A percentile compares a stretch with the other conserved stretches of the same genome.
Evolutionary conservation across 164 flowering plant species (phyloP).

Genomic region (Platanus orientalis): DNA sequence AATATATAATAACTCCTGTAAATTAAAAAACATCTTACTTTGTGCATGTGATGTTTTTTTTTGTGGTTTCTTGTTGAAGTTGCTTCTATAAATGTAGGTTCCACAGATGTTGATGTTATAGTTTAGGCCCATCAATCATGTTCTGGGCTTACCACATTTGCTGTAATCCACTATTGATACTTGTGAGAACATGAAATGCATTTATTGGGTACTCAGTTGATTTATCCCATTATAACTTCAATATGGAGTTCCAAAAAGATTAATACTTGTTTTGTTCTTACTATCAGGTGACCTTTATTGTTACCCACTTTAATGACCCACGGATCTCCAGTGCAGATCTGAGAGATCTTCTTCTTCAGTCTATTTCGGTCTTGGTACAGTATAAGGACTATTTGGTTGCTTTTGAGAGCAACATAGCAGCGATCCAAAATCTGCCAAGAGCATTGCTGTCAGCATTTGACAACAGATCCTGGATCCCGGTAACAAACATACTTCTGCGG

Average conservation of each 20-base stretch:
- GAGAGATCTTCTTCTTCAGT: constrained; percentile 92
- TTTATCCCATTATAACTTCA: no score
- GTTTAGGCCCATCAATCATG: not conserved
- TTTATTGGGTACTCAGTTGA: no score
- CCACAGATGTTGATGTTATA: not conserved
- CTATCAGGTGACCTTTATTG: constrained; percentile 79
- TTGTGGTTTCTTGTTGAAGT: not conserved
- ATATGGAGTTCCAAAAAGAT: not conserved
- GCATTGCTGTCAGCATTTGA: constrained; percentile 84
- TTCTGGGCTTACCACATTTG: not conserved
- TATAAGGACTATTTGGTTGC: constrained; percentile 72
- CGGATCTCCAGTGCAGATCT: constrained; percentile 85
- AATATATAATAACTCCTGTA: no score
- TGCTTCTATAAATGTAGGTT: not conserved
- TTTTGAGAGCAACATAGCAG: constrained; percentile 82
- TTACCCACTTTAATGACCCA: constrained; percentile 87
- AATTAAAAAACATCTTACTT: no score
- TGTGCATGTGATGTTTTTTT: not conserved
- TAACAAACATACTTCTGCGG: constrained; percentile 75
- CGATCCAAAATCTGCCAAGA: constrained; percentile 59
- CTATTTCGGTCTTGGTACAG: constrained; percentile 82
- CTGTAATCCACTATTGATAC: not conserved
- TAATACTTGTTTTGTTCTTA: constrained; percentile 10
- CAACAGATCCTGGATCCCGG: constrained; percentile 88
- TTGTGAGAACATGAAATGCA: not conserved